phyloP scores from a whole-genome alignment of 306 rosid genomes.

The Castanopsis chinensis region DNA sequence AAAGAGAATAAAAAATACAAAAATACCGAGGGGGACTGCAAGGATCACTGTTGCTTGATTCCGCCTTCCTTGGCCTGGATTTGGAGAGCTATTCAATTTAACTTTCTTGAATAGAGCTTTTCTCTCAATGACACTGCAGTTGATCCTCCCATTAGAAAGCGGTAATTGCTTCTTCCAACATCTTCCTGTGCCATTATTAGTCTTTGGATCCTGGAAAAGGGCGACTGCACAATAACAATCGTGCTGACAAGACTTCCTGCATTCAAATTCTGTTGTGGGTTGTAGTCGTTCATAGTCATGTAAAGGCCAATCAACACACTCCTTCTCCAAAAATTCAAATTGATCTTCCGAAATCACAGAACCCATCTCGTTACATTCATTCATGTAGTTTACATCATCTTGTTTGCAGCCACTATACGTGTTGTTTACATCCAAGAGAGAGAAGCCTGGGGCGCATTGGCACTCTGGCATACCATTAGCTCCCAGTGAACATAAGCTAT shows the following conservation, averaged over 20 bases:
- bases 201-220: background rate
- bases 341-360: background rate
- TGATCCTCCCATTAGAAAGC: background rate
- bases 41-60: background rate
- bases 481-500: background rate
- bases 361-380: background rate
- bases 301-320: background rate
- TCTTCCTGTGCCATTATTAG: background rate
- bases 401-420: background rate
- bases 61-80: background rate
- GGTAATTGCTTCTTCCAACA: background rate
- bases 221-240: conserved; percentile 1
- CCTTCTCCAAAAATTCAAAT: background rate
- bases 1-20: background rate
- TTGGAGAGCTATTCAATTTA: background rate
- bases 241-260: background rate
- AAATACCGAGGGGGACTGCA: background rate
- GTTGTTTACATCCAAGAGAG: background rate
- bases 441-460: background rate
- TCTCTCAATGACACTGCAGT: background rate
- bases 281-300: background rate
- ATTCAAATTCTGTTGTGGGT: background rate
- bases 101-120: background rate
- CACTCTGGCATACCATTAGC: background rate
- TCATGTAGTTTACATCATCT: background rate